These are phyloP conservation scores for Penicillium lagena DNA, from an alignment of 495 filamentous ascomycete species.

Conservation along the genomic window DNA sequence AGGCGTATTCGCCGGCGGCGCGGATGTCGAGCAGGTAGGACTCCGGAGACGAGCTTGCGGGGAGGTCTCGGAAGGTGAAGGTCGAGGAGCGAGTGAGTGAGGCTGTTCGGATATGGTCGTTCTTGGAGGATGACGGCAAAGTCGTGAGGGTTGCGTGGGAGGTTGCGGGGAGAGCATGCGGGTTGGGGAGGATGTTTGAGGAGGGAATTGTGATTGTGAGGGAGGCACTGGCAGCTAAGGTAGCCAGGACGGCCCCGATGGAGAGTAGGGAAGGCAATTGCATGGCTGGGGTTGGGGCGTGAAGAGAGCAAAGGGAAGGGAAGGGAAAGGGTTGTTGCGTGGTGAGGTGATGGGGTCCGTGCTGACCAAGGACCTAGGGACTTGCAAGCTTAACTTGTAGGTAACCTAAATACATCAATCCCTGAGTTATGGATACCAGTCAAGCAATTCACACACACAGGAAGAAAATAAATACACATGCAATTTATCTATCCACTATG, in stretches of 20 bases:
- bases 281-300: too few relatives aligned
- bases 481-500: too few relatives aligned
- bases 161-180: conserved; percentile 35
- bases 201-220: conserved; percentile 44
- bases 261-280: conserved; percentile 1
- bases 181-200: conserved; percentile 32
- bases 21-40: conserved; percentile 80
- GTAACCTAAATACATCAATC: too few relatives aligned
- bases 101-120: conserved; percentile 47
- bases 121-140: conserved; percentile 45
- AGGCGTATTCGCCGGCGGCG: conserved; percentile 57
- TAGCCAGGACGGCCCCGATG: conserved; percentile 1
- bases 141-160: conserved; percentile 66
- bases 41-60: conserved; percentile 25
- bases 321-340: too few relatives aligned
- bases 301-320: too few relatives aligned
- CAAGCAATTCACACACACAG: not conserved
- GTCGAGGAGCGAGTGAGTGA: conserved; percentile 58
- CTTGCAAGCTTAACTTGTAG: too few relatives aligned
- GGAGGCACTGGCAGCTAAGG: conserved; percentile 12
- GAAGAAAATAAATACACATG: not conserved
- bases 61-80: conserved; percentile 63
- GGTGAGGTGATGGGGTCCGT: too few relatives aligned
- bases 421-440: too few relatives aligned
- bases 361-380: too few relatives aligned